A percentile compares a stretch with the other conserved stretches of the same genome.
Conservation (phyloP, 805 yeast genomes). For the Sugiyamaella floridensis region DNA sequence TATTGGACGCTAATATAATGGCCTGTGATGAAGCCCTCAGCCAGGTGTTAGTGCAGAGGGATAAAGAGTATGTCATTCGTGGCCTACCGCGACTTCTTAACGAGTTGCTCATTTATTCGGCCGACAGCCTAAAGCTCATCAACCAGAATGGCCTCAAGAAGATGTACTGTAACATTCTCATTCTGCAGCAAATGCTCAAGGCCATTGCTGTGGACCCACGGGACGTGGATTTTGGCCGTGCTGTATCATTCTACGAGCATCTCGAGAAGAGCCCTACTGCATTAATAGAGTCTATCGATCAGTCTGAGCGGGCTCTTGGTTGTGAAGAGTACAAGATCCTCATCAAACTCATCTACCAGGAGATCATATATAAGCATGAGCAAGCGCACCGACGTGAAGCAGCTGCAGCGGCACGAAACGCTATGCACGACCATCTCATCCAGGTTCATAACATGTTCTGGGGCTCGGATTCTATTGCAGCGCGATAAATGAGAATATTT, state of each 20-base stretch:
- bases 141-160: conserved; percentile 55
- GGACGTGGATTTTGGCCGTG: conserved; percentile 45
- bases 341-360: conserved; percentile 46
- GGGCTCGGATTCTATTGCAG: conserved; percentile 15
- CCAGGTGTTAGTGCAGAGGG: conserved; percentile 25
- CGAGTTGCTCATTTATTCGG: conserved; percentile 44
- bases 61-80: conserved; percentile 32
- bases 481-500: neutral
- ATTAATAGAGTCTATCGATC: conserved; percentile 36
- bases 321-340: conserved; percentile 44
- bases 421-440: conserved; percentile 14
- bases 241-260: conserved; percentile 51
- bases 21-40: conserved; percentile 39
- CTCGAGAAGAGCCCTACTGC: conserved; percentile 45
- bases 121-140: conserved; percentile 43
- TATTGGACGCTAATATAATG: conserved; percentile 44
- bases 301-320: conserved; percentile 33
- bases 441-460: conserved; percentile 18
- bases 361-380: conserved; percentile 23
- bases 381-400: conserved; percentile 20
- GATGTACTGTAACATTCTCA: conserved; percentile 53
- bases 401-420: conserved; percentile 15
- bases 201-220: conserved; percentile 48
- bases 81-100: conserved; percentile 51
- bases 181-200: conserved; percentile 63